Base-by-base conservation (phyloP, 106 monocot genomes). In the Alisma plantagoaquatica region DNA sequence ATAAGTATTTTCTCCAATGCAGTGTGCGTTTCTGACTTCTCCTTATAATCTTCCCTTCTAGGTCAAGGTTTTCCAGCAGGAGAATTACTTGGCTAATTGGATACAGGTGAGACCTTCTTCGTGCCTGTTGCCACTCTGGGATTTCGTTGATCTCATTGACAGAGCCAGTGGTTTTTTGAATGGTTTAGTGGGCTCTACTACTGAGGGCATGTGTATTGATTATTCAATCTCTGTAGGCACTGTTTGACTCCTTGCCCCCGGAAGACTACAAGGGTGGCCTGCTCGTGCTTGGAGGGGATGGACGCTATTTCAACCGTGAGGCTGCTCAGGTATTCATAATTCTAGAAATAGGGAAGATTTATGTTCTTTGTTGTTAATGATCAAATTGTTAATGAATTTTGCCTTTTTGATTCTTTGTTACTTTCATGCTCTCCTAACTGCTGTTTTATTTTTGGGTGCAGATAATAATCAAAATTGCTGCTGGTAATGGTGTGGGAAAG, bases 401-500 rank as follows among this genome's bases (percentile, higher is more conserved):
- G 31, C 4, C 20, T 1, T 2, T 54, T 25, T 2, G 14, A 32
- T 51, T 41, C 4, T 14, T 16, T 63, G 14, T 38, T 38, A 38
- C 6, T 38, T 38, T 38, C 35, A 38, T 38, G 35, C 14, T 7
- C 35, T 6, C 35, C 14, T 38, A 14, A 38, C 17, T 38, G 35
- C 14, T 38, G 35, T 38, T 38, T n/a, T n/a, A n/a, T n/a, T n/a
- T n/a, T n/a, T 29, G n/a, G 3, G 45, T 60, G 51, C 70, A 98
- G 98, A 85, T 90, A 11, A 98, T 98, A 23, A 90, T 85, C 28
- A 98, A 98, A 69, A 82, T 98, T 75, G 84, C 90, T 35, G 98
- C 85, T 26, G 98, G 98, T 15, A 98, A 90, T 77, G 85, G 90
- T 63, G 85, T 90, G 18, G 68, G 74, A 6, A 90, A 98, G 69